phyloP scores from a whole-genome alignment of 495 filamentous ascomycete species.

The Cenococcum geophilum region DNA sequence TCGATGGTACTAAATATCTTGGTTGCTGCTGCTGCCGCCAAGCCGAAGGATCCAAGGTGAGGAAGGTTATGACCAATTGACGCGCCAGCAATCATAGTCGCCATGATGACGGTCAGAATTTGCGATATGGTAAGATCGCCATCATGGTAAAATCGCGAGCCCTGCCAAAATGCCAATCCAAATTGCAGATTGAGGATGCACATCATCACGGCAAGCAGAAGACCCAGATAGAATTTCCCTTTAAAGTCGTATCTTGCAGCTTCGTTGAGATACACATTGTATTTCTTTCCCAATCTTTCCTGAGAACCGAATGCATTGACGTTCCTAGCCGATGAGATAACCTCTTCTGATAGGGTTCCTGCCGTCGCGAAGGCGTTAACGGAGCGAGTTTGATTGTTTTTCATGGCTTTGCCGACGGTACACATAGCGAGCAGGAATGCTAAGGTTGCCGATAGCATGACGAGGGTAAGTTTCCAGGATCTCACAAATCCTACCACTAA shows the following conservation, averaged over 20 bases:
- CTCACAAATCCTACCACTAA: conserved; percentile 36
- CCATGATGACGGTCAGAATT: conserved; percentile 77
- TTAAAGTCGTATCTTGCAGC: conserved; percentile 76
- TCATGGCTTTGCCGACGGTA: conserved; percentile 60
- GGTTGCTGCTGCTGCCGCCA: conserved; percentile 69
- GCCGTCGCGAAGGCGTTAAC: conserved; percentile 74
- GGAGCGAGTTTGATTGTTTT: conserved; percentile 71
- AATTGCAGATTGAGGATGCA: conserved; percentile 81
- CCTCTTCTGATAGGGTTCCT: conserved; percentile 88
- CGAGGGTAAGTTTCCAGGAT: conserved; percentile 53
- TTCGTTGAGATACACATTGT: conserved; percentile 63
- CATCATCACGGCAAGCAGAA: conserved; percentile 82
- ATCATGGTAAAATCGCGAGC: conserved; percentile 67
- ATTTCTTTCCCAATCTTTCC: conserved; percentile 76
- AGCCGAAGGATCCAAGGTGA: conserved; percentile 77
- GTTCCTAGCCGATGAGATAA: conserved; percentile 88
- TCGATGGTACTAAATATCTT: conserved; percentile 95
- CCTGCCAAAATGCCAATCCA: conserved; percentile 86
- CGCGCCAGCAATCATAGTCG: conserved; percentile 87
- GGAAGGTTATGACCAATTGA: conserved; percentile 84
- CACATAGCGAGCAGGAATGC: conserved; percentile 73
- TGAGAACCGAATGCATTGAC: conserved; percentile 92
- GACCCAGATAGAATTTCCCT: conserved; percentile 58
- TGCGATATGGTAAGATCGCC: conserved; percentile 51
- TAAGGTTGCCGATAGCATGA: conserved; percentile 70